Conservation (phyloP, 164 flowering plant species). For the Annona cherimola region DNA sequence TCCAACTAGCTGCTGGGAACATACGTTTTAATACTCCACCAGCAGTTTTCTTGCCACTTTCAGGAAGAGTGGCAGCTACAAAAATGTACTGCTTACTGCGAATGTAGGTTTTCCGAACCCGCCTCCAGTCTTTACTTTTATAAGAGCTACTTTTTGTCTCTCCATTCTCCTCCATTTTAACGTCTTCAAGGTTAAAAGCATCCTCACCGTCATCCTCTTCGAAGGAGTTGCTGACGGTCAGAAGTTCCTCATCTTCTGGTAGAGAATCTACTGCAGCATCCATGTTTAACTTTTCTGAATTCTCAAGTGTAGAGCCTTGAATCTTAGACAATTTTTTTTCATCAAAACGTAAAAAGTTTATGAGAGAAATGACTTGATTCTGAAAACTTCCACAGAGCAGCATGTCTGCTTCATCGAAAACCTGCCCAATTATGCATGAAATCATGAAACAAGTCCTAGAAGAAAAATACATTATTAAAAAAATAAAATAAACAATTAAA, state of each 20-base stretch:
- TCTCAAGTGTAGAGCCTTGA: slow-evolving; percentile 23
- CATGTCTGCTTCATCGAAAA: slow-evolving; percentile 98
- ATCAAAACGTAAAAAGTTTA: slow-evolving; percentile 86
- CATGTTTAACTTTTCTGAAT: slow-evolving; percentile 19
- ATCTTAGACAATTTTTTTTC: slow-evolving; percentile 66
- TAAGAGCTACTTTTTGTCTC: slow-evolving; percentile 23
- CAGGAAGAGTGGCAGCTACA: slow-evolving; percentile 97
- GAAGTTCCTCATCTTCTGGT: slow-evolving; percentile 34
- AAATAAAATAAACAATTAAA: no score
- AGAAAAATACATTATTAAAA: no score
- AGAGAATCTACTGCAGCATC: slow-evolving; percentile 23
- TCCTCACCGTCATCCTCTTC: slow-evolving; percentile 31
- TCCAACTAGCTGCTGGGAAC: slow-evolving; percentile 90
- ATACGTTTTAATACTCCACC: slow-evolving; percentile 80
- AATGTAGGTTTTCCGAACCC: slow-evolving; percentile 57
- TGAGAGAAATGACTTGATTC: slow-evolving; percentile 87
- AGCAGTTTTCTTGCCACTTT: slow-evolving; percentile 87
- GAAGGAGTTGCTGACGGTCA: slow-evolving; percentile 16
- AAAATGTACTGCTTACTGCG: slow-evolving; percentile 98
- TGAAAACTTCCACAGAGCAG: slow-evolving; percentile 90
- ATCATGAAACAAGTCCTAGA: background rate
- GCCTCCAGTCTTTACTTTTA: slow-evolving; percentile 62
- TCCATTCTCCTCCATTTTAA: slow-evolving; percentile 19
- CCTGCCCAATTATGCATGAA: slow-evolving; percentile 34
- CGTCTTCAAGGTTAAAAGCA: slow-evolving; percentile 21